These are phyloP conservation scores for Beauveria rudraprayagi DNA, from an alignment of 2,329 filamentous ascomycete genomes.

Conservation along the genomic window DNA sequence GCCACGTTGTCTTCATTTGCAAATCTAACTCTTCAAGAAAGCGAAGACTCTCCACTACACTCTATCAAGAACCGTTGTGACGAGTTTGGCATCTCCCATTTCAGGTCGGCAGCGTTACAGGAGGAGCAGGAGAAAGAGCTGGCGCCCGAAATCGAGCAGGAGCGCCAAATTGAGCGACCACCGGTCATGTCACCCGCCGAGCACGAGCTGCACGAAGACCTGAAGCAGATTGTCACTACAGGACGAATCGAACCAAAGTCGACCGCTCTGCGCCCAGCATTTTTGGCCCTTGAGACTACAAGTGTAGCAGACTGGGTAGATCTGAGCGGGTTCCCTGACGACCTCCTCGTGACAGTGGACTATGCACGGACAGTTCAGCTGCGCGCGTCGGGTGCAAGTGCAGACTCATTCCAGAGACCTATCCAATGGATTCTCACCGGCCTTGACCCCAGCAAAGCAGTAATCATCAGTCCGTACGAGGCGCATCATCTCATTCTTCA, in stretches of 20 bases:
- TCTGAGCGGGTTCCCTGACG: background rate
- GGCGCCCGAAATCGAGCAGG: conserved; percentile 53
- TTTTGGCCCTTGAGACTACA: background rate
- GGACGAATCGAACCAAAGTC: background rate
- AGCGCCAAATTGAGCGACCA: conserved; percentile 47
- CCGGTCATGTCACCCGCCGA: conserved; percentile 25
- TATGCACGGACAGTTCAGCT: background rate
- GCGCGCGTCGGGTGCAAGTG: background rate
- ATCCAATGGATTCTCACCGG: conserved; percentile 2
- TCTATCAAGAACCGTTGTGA: background rate
- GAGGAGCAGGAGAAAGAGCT: conserved; percentile 66
- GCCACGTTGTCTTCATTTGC: background rate
- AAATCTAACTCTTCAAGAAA: background rate
- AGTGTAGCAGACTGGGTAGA: background rate
- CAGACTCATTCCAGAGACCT: background rate
- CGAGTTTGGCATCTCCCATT: background rate
- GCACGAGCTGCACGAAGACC: conserved; percentile 34
- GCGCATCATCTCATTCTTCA: conserved; percentile 39
- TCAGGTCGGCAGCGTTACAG: background rate
- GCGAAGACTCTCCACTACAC: background rate
- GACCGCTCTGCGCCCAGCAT: background rate
- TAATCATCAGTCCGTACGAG: conserved; percentile 55
- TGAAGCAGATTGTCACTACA: background rate
- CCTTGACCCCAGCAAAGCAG: conserved; percentile 20
- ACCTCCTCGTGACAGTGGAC: background rate